Evolutionary conservation across 805 yeast species (phyloP).

Genomic region (Blastobotrys muscicola): DNA sequence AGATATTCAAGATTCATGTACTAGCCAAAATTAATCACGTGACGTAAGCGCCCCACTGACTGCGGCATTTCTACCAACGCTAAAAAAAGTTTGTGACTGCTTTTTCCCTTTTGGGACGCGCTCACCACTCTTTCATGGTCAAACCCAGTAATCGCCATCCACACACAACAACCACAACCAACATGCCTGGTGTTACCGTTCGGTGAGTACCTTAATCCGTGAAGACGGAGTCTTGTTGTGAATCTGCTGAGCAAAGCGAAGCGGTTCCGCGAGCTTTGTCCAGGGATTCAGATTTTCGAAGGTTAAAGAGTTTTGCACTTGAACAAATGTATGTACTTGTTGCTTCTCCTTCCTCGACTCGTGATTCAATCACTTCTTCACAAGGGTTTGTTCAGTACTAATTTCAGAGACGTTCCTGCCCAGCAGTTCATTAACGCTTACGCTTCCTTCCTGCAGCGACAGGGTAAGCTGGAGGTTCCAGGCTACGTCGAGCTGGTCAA

Average conservation of each 20-base stretch:
- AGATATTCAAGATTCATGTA: too few relatives aligned
- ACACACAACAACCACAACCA: slow-evolving; percentile 4
- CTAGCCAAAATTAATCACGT: background rate
- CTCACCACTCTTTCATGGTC: background rate
- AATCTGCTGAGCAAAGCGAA: too few relatives aligned
- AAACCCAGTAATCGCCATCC: background rate
- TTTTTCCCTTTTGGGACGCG: slow-evolving; percentile 1
- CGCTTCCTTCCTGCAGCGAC: slow-evolving; percentile 99
- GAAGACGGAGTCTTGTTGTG: background rate
- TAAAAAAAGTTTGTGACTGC: slow-evolving; percentile 1
- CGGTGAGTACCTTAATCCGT: slow-evolving; percentile 68
- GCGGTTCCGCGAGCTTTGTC: background rate
- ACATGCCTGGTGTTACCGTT: slow-evolving; percentile 96
- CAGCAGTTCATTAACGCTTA: slow-evolving; percentile 99
- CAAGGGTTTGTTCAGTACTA: slow-evolving; percentile 6
- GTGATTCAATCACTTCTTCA: background rate
- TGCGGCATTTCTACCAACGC: background rate
- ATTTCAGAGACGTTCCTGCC: slow-evolving; percentile 97
- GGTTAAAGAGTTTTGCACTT: background rate
- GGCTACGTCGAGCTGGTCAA: slow-evolving; percentile 99
- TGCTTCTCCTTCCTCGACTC: background rate
- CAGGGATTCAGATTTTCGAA: background rate
- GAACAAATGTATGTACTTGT: background rate
- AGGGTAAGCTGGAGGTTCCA: slow-evolving; percentile 99
- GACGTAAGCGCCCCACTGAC: background rate